Evolutionary conservation across 768 basidiomycete species (phyloP), one percentile per base, ranked within the genome.

Genomic region (Hebeloma cylindrosporum): DNA sequence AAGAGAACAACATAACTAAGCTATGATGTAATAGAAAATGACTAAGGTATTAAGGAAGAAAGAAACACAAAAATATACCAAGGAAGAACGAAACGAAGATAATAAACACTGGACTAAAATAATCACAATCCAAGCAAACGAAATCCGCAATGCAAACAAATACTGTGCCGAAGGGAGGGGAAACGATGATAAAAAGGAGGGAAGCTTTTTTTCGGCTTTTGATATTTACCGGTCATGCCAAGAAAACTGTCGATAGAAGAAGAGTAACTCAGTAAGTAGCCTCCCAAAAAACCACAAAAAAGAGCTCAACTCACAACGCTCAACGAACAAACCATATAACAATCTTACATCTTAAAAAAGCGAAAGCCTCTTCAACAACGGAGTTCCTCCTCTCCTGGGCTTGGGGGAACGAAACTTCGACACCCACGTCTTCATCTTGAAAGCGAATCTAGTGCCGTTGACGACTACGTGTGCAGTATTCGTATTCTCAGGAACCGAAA

Each of bases 381-480:
- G 21, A 16, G 5, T 25, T n/a, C n/a, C n/a, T n/a, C n/a, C n/a
- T 39, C 32, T 43, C 37, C 38, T 51, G 9, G 42, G 45, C 28
- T 47, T 55, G 4, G 47, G 50, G 18, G 44, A 42, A 52, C 53
- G 52, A n/a, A 52, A 17, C 30, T 43, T 46, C 7, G 52, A 42
- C 23, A 52, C 20, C 56, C 56, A 57, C 25, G 41, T 32, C 37
- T 51, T 56, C 27, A 51, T 27, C 38, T 53, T 58, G 31, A 51
- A 51, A 13, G 51, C 16, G 20, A 56, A 13, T 4, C 54, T 50
- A 3, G 49, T 45, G 3, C 51, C 47, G 28, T 48, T 46, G 17
- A 41, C 30, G n/a, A 49, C n/a, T 20, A 20, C 43, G 55, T 13
- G 23, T 32, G 10, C 27, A n/a, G n/a, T n/a, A n/a, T n/a, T n/a